Conservation (phyloP, 192 early-diverging fungal genomes). For the Chytriomyces confervae region DNA sequence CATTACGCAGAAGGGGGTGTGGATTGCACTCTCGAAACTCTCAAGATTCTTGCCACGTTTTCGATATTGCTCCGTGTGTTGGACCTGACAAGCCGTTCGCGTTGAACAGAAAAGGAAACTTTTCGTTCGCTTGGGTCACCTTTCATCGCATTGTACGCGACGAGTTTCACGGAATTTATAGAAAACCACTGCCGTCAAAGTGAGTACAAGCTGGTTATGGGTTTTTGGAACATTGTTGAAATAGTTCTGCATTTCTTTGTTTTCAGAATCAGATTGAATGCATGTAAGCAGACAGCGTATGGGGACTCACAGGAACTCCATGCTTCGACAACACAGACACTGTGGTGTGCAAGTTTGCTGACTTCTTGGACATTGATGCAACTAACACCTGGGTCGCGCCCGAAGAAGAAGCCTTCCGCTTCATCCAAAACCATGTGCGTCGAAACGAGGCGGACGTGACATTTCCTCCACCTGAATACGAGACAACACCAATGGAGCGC, state of each 20-base stretch:
- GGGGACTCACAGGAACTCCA: neutral
- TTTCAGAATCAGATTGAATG: slow-evolving; percentile 10
- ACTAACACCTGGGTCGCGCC: neutral
- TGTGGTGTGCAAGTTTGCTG: slow-evolving; percentile 12
- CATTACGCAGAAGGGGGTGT: neutral
- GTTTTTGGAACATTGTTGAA: too few relatives aligned
- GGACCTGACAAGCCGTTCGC: slow-evolving; percentile 12
- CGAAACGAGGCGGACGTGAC: slow-evolving; percentile 14
- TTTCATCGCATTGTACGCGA: slow-evolving; percentile 25
- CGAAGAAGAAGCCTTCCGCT: neutral
- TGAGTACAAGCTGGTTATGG: too few relatives aligned
- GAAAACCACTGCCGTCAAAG: neutral
- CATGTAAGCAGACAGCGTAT: neutral
- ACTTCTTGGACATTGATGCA: slow-evolving; percentile 4
- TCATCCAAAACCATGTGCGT: slow-evolving; percentile 22
- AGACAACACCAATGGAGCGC: slow-evolving; percentile 7
- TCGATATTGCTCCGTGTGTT: slow-evolving; percentile 16
- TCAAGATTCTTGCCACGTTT: slow-evolving; percentile 33
- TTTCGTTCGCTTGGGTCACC: slow-evolving; percentile 21
- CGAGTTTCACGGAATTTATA: slow-evolving; percentile 23
- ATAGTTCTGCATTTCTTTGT: too few relatives aligned
- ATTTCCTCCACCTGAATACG: slow-evolving; percentile 14
- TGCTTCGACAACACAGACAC: neutral
- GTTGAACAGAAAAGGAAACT: neutral
- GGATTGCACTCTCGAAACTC: neutral